Evolutionary conservation across 176 grass and related monocot genomes (phyloP), one percentile per base, ranked within the genome.

Genomic region (Avena eriantha): DNA sequence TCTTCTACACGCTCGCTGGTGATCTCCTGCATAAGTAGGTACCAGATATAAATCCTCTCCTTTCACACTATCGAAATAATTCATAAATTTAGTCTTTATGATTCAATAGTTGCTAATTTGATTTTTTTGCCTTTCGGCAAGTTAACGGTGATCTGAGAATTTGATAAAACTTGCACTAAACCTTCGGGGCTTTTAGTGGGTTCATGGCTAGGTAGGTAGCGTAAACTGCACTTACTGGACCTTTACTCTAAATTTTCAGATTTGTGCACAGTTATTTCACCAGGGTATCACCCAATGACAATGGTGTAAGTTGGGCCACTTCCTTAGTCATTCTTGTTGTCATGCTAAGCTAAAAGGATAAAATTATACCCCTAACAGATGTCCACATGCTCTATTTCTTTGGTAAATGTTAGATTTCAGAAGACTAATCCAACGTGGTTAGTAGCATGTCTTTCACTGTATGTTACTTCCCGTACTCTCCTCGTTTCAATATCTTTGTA

Each of bases 11-110:
- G 15, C 79, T 92, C 16, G 48, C 53, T 5, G 93, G 93, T 26
- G 86, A 95, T 74, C 93, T 98, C 21, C 65, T 98, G 61, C 90
- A 94, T 77, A 97, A 97, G 83, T 93, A 97, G 92, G 95, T 97
- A 1, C 2, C 4, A 1, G 2, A 43, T 59, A 23, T 10, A 31
- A 69, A 24, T 71, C 21, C 3, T 63, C 8, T 63, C 53, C 35
- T 49, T 47, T 11, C 55, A 26, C 45, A 19, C 8, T 0, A 8
- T 9, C n/a, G n/a, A n/a, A 36, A 26, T 14, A 21, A 36, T 64
- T 75, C 21, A 39, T 39, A 3, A 39, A 2, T 39, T 39, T 57
- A 57, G 63, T 4, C 34, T 17, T 64, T 54, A 69, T 33, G 26
- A 47, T 58, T 36, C 64, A 34, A 36, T 1, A 39, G 36, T 83